Evolutionary conservation across 148 eudicot genomes (phyloP).

Genomic region (Dysphania ambrosioides): DNA sequence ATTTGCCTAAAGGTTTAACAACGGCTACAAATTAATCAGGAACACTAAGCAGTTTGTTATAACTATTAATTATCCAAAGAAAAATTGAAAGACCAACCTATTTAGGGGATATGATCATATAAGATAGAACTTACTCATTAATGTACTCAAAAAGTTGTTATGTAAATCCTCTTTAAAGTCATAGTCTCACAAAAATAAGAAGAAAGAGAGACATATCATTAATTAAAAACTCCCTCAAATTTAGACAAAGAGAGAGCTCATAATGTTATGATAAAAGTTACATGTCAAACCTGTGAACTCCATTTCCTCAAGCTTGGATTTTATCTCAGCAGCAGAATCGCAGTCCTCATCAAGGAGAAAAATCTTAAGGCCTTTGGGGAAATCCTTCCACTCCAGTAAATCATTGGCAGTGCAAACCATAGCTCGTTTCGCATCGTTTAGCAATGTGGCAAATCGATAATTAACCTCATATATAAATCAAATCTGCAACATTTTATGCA

Average conservation of each 20-base stretch:
- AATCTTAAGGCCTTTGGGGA: slow-evolving; percentile 84
- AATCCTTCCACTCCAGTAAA: slow-evolving; percentile 70
- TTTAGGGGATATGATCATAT: background rate
- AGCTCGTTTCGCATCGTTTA: slow-evolving; percentile 71
- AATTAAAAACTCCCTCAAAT: too few species aligned
- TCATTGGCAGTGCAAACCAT: slow-evolving; percentile 83
- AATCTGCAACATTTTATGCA: slow-evolving; percentile 24
- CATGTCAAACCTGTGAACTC: slow-evolving; percentile 57
- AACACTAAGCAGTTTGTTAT: background rate
- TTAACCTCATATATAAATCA: slow-evolving; percentile 28
- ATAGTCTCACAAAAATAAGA: background rate
- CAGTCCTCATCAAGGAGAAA: slow-evolving; percentile 65
- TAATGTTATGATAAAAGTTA: background rate
- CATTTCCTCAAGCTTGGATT: slow-evolving; percentile 74
- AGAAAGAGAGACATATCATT: background rate
- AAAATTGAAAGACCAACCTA: slow-evolving; percentile 12
- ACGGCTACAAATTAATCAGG: background rate
- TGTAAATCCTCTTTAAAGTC: background rate
- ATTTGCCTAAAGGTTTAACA: slow-evolving; percentile 3
- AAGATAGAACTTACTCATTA: background rate
- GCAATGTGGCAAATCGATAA: slow-evolving; percentile 23
- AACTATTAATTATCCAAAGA: background rate
- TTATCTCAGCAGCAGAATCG: slow-evolving; percentile 49
- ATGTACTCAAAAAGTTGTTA: background rate
- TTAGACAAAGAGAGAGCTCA: background rate